Evolutionary conservation across 2,329 filamentous ascomycete species (phyloP), one percentile per base, ranked within the genome.

Genomic region (Xylariaceae sp.): DNA sequence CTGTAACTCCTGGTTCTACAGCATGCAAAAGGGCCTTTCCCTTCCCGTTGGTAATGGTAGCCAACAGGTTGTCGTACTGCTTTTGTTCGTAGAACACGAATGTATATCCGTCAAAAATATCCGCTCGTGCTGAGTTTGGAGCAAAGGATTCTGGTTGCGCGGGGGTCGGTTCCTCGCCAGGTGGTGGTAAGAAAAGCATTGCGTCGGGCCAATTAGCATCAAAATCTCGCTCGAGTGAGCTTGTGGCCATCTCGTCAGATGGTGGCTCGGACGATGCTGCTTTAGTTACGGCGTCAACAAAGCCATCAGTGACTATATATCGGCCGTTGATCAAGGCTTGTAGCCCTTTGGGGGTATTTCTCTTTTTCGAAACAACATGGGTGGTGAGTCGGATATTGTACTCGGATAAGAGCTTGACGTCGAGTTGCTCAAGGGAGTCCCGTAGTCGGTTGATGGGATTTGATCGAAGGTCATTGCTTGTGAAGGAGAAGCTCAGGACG

Each of bases 331-430:
- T 83, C 8, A 98, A 73, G 2, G 88, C 92, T 61, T 94, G 89
- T 2, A 98, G 73, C 0, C 88, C 88, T 54, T 89, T 90, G 0
- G 91, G 79, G 0, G 89, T 92, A 64, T 97, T 98, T 38, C 93
- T 79, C 67, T 95, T 96, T 64, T 83, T 87, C 6, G 88, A 83
- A 25, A 97, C 82, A 10, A 95, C 86, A 65, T 97, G 91, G 0
- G 92, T 95, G 0, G 92, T 96, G 22, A 77, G 70, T 14, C 71
- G 75, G 21, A 76, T 69, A 20, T 86, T 70, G 64, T 89, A 96
- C 4, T 90, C 83, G 35, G 79, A 74, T 12, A 86, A 71, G 12
- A 89, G 83, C 65, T 96, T 97, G 65, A 97, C 84, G 61, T 95
- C 93, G n/a, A 95, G 75, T 36, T 84, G 79, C 62, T 94, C 89